Evolutionary conservation across 208 protist genomes (phyloP).

Genomic region (Phytomonas sp.): DNA sequence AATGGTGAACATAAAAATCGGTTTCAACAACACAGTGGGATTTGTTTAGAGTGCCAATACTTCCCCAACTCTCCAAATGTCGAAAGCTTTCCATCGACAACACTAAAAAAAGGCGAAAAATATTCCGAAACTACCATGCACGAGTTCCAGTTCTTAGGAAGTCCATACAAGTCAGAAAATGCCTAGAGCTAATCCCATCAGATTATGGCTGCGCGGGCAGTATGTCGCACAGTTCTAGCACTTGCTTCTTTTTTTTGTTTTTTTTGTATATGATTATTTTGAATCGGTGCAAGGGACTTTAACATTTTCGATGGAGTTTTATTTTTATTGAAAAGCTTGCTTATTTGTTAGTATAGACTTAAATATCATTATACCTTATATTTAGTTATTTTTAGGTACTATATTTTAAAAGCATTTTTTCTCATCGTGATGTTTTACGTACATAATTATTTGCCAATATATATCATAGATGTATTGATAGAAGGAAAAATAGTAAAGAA

Average conservation of each 20-base stretch:
- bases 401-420: background rate
- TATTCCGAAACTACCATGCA: constrained; percentile 62
- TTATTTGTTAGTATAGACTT: constrained; percentile 2
- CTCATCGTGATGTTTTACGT: background rate
- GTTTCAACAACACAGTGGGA: constrained; percentile 48
- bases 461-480: background rate
- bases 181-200: background rate
- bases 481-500: background rate
- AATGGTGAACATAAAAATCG: constrained; percentile 42
- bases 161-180: background rate
- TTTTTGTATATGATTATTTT: constrained; percentile 6
- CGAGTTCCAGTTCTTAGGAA: constrained; percentile 43
- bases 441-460: background rate
- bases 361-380: background rate
- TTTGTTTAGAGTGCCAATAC: constrained; percentile 71
- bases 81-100: constrained; percentile 44
- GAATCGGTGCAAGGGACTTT: background rate
- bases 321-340: constrained; percentile 7
- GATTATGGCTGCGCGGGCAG: background rate
- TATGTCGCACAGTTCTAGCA: background rate
- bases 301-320: constrained; percentile 1
- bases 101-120: constrained; percentile 44
- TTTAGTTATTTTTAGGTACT: background rate
- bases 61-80: constrained; percentile 73
- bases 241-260: constrained; percentile 6